Evolutionary conservation across 768 basidiomycete species (phyloP), one percentile per base, ranked within the genome.

Genomic region (Udeniomyces megalosporus): DNA sequence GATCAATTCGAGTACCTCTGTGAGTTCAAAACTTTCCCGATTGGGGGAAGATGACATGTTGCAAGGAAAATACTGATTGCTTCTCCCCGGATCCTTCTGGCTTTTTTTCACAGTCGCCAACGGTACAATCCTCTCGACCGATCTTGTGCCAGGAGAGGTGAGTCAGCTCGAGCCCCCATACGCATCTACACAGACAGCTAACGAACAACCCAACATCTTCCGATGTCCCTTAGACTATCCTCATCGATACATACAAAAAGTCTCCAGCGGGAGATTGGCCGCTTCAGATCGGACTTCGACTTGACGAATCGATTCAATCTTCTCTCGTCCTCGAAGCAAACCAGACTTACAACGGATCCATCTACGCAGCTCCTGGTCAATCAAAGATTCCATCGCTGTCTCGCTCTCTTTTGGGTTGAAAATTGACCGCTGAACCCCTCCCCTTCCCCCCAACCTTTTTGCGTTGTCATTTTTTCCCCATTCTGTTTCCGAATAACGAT

Each of bases 191-290:
- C n/a, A n/a, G n/a, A n/a, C n/a, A n/a, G n/a, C n/a, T n/a, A n/a
- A n/a, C n/a, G n/a, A n/a, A n/a, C n/a, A n/a, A n/a, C n/a, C n/a
- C n/a, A n/a, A n/a, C n/a, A n/a, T n/a, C n/a, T n/a, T n/a, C n/a
- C n/a, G n/a, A n/a, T n/a, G n/a, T n/a, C n/a, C n/a, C n/a, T n/a
- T n/a, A 48, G 34, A 60, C 59, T 1, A 28, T 52, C 35, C 48
- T 60, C 28, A n/a, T 60, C 26, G 59, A 60, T 24, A 49, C 59
- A 4, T 51, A 51, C 48, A 60, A 60, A 50, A 51, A 26, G 28
- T 51, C 49, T 35, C 59, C 59, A 17, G 49, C 35, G 14, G 59
- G 59, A 22, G 59, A 60, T 46, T 60, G 59, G 59, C 59, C 59
- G 7, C 59, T 60, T 34, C 49, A 42, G 24, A 35, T 60, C 11